Conservation (phyloP, 129 eudicot genomes). For the Rutidosis leptorrhynchoides region DNA sequence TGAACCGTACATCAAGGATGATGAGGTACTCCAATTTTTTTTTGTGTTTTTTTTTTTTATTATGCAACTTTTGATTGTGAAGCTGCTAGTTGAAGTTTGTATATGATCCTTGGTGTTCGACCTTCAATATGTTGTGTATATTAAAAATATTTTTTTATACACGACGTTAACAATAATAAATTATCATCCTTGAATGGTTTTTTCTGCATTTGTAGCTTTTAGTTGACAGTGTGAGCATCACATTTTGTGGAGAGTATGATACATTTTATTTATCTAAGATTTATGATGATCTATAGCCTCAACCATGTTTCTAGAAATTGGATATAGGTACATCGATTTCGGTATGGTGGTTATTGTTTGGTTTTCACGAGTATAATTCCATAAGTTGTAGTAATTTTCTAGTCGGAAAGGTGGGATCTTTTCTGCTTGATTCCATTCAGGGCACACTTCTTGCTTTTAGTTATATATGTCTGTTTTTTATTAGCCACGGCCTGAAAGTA, state of each 20-base stretch:
- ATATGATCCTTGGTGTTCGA: neutral
- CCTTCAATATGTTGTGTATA: neutral
- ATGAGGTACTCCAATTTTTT: constrained; percentile 75
- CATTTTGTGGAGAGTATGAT: neutral
- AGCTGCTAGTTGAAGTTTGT: neutral
- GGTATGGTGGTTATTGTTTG: too few relatives aligned
- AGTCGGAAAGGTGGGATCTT: neutral
- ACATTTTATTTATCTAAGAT: neutral
- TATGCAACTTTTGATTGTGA: neutral
- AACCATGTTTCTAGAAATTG: neutral
- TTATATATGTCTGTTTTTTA: too few relatives aligned
- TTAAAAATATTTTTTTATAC: neutral
- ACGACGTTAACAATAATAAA: neutral
- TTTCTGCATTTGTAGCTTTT: constrained; percentile 8
- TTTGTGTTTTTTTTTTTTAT: neutral
- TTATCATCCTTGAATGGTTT: constrained; percentile 5
- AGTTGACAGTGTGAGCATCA: neutral
- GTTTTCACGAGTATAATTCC: too few relatives aligned
- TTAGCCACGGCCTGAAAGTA: too few relatives aligned
- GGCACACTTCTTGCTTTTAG: too few relatives aligned
- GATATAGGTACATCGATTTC: neutral
- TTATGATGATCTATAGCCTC: neutral
- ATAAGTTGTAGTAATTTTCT: neutral
- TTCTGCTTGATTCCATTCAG: neutral
- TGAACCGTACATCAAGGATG: constrained; percentile 88